phyloP scores from a whole-genome alignment of 768 basidiomycete genomes.

The Boletus subparvulus region DNA sequence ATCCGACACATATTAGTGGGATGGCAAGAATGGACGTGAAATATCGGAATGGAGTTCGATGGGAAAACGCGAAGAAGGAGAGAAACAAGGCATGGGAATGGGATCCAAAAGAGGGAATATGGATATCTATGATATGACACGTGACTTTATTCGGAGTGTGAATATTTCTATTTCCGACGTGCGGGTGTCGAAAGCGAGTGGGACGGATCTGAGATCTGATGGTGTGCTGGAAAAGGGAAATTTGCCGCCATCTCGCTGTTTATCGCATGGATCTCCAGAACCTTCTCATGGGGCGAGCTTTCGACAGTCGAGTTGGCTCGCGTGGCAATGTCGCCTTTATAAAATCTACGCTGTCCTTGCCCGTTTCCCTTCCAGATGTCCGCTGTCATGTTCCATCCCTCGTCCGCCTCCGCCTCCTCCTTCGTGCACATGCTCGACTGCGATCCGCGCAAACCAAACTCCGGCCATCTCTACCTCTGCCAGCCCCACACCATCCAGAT shows the following conservation, averaged over 20 bases:
- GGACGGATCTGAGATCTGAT: slow-evolving; percentile 24
- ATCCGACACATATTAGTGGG: not conserved
- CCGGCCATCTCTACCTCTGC: slow-evolving; percentile 46
- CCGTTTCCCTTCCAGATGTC: slow-evolving; percentile 13
- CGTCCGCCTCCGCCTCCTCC: slow-evolving; percentile 25
- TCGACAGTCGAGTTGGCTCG: slow-evolving; percentile 22
- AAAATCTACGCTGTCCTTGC: slow-evolving; percentile 15
- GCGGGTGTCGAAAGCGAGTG: not conserved
- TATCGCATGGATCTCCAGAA: slow-evolving; percentile 25
- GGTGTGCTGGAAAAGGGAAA: slow-evolving; percentile 2
- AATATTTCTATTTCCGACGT: not conserved
- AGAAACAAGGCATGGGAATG: slow-evolving; percentile 16
- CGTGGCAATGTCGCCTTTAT: slow-evolving; percentile 28
- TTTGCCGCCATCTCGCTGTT: slow-evolving; percentile 15
- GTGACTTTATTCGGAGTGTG: slow-evolving; percentile 12
- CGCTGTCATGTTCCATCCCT: slow-evolving; percentile 28
- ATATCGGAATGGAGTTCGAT: slow-evolving; percentile 9
- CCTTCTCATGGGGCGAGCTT: slow-evolving; percentile 20
- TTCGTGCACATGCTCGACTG: slow-evolving; percentile 26
- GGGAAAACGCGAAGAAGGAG: slow-evolving; percentile 15
- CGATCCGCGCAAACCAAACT: slow-evolving; percentile 35
- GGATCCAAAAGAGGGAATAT: slow-evolving; percentile 15
- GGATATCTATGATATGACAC: slow-evolving; percentile 8
- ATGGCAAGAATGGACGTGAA: not conserved
- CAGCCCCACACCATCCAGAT: slow-evolving; percentile 57